Evolutionary conservation across 1,284 basidiomycete species (phyloP).

Genomic region (Phylloporus gajari): DNA sequence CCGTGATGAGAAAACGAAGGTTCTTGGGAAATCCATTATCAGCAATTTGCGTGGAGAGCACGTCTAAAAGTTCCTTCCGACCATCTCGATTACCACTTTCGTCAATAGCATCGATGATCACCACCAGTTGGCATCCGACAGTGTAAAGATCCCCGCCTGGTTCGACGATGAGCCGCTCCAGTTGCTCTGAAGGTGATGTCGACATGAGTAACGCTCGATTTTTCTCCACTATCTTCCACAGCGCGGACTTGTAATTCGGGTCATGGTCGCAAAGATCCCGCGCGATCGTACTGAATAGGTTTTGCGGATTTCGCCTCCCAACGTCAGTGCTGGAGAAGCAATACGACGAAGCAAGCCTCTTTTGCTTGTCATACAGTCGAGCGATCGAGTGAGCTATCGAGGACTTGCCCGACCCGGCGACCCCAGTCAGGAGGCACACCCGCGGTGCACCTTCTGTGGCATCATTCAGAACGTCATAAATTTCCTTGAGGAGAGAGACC

Average conservation of each 20-base stretch:
- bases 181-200: slow-evolving; percentile 3
- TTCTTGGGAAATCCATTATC: not conserved
- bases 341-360: not conserved
- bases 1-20: slow-evolving; percentile 16
- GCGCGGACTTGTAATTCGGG: not conserved
- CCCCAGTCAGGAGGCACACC: no score
- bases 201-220: slow-evolving; percentile 13
- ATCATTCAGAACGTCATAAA: slow-evolving; percentile 2
- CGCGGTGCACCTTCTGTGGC: not conserved
- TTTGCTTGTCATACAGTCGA: no score
- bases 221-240: slow-evolving; percentile 11
- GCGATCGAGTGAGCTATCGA: no score
- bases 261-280: slow-evolving; percentile 12
- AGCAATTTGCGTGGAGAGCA: not conserved
- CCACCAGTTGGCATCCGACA: slow-evolving; percentile 10
- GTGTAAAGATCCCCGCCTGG: slow-evolving; percentile 4
- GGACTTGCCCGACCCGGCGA: no score
- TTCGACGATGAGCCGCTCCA: slow-evolving; percentile 6
- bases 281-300: not conserved
- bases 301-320: not conserved
- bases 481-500: not conserved
- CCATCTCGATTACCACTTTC: slow-evolving; percentile 13
- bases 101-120: slow-evolving; percentile 24
- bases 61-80: slow-evolving; percentile 5
- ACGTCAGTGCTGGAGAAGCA: not conserved